Evolutionary conservation across 2,329 filamentous ascomycete genomes (phyloP).

Genomic region (Penicillium sp.): DNA sequence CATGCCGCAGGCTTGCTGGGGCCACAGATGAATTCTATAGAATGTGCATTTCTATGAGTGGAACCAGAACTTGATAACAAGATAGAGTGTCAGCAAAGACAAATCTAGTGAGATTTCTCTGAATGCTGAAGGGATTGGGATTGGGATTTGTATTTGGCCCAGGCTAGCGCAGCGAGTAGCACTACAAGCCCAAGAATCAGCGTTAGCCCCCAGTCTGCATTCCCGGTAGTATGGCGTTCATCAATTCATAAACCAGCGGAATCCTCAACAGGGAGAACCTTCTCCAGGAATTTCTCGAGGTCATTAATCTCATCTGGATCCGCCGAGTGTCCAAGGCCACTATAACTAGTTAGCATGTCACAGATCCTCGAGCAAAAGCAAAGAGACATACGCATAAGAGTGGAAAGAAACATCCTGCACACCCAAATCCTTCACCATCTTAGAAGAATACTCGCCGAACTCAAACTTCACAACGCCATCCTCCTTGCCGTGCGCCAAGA

Average conservation of each 20-base stretch:
- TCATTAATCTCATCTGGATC: slow-evolving; percentile 78
- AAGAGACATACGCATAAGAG: slow-evolving; percentile 65
- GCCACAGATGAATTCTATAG: background rate
- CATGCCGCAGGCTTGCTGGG: background rate
- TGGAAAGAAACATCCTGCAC: slow-evolving; percentile 70
- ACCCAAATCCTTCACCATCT: slow-evolving; percentile 67
- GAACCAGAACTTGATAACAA: background rate
- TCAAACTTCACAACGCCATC: slow-evolving; percentile 71
- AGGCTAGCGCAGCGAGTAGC: slow-evolving; percentile 4
- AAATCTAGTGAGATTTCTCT: background rate
- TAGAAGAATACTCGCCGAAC: slow-evolving; percentile 67
- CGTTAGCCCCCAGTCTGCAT: slow-evolving; percentile 6
- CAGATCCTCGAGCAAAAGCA: background rate
- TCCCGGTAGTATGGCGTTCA: slow-evolving; percentile 8
- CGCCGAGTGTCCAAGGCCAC: slow-evolving; percentile 72
- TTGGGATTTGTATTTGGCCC: background rate
- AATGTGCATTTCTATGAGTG: background rate
- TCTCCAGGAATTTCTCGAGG: slow-evolving; percentile 64
- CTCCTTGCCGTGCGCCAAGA: slow-evolving; percentile 81
- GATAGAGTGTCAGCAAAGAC: background rate
- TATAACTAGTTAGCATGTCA: slow-evolving; percentile 33
- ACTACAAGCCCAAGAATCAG: slow-evolving; percentile 27
- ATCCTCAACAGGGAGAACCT: slow-evolving; percentile 51
- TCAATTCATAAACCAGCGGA: slow-evolving; percentile 40
- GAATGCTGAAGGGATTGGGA: background rate